Evolutionary conservation across 2,329 filamentous ascomycete species (phyloP).

Genomic region (Alternaria consortialis): DNA sequence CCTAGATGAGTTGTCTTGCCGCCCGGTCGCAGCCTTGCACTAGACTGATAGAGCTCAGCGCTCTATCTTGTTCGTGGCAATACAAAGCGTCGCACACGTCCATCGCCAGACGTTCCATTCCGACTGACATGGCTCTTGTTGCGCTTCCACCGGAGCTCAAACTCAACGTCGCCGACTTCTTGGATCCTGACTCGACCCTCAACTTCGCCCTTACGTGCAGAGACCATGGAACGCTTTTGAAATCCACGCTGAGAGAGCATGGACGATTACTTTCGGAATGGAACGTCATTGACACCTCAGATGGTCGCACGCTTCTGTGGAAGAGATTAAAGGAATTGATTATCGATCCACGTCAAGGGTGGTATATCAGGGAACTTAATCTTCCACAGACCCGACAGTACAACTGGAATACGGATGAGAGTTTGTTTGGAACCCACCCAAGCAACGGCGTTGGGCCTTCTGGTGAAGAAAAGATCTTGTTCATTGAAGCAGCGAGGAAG

Average conservation of each 20-base stretch:
- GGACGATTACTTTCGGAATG: constrained; percentile 12
- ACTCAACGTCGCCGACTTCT: constrained; percentile 15
- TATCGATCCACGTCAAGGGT: constrained; percentile 18
- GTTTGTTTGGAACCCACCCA: background rate
- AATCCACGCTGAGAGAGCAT: constrained; percentile 15
- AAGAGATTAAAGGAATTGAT: constrained; percentile 17
- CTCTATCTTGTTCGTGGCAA: background rate
- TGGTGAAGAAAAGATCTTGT: constrained; percentile 11
- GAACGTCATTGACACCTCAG: constrained; percentile 8
- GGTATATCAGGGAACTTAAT: constrained; percentile 28
- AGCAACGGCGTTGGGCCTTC: background rate
- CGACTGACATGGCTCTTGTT: constrained; percentile 16
- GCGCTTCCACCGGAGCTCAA: constrained; percentile 22
- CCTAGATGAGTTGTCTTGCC: background rate
- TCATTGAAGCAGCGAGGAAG: constrained; percentile 7
- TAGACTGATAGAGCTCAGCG: background rate
- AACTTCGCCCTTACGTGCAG: constrained; percentile 25
- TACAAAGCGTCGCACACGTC: background rate
- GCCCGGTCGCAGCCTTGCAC: background rate
- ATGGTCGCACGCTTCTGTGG: constrained; percentile 11
- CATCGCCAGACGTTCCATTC: background rate
- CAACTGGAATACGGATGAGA: background rate
- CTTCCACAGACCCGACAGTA: constrained; percentile 13
- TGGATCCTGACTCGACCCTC: constrained; percentile 23
- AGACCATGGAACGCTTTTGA: constrained; percentile 11